Evolutionary conservation across 345 rosid genomes (phyloP).

Genomic region (Salix dunnii): DNA sequence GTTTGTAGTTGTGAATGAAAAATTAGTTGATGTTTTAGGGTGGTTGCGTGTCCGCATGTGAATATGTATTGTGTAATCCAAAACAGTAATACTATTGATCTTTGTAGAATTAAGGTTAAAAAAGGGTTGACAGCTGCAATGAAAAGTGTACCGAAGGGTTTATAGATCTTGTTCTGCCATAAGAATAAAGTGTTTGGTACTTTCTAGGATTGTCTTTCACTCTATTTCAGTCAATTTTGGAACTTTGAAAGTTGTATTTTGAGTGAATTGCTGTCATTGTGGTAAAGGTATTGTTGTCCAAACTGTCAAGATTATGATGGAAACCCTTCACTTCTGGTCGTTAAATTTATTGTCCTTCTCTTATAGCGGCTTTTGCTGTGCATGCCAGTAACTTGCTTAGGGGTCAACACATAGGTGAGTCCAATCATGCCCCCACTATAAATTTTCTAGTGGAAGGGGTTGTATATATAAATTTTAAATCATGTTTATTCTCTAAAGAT

Average conservation of each 20-base stretch:
- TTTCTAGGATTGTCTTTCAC: background rate
- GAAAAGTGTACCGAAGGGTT: background rate
- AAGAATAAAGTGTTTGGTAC: background rate
- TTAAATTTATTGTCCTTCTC: background rate
- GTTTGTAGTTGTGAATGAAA: background rate
- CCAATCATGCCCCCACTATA: background rate
- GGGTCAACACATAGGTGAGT: background rate
- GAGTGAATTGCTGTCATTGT: background rate
- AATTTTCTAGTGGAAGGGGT: background rate
- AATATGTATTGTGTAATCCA: background rate
- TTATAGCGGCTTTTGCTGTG: background rate
- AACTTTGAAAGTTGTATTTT: background rate
- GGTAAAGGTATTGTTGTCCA: background rate
- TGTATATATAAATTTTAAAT: too few species aligned
- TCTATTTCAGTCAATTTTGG: background rate
- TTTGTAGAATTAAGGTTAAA: background rate
- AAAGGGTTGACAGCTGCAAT: background rate
- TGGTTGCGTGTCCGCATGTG: background rate
- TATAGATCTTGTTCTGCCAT: background rate
- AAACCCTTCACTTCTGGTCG: conserved; percentile 1
- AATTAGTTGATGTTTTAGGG: background rate
- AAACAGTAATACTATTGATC: background rate
- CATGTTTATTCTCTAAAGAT: too few species aligned
- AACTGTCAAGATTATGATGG: background rate
- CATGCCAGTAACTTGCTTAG: background rate